Evolutionary conservation across 1,284 basidiomycete genomes (phyloP), one percentile per base, ranked within the genome.

Genomic region (Cryptococcus neoformans): DNA sequence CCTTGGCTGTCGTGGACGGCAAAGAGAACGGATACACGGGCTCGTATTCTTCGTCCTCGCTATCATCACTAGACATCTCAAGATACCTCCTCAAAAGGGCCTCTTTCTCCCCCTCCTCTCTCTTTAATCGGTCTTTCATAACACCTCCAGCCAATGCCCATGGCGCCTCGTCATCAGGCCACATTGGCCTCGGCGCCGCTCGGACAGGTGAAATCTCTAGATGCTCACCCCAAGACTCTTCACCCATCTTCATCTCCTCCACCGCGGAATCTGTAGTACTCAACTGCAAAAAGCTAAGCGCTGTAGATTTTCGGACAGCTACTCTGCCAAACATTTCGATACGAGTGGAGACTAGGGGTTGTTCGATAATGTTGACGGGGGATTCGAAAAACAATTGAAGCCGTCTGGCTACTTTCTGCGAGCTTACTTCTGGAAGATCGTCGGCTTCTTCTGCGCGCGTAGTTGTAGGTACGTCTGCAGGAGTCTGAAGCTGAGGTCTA

Each of bases 271-370:
- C 55, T 40, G 72, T 66, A 17, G 16, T 34, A 14, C 34, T 36
- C 44, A 72, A 53, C 4, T 66, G 69, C 9, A 74, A 55, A 44
- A 73, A 76, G n/a, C 64, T 69, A 28, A 70, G 59, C 6, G 73
- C 73, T 7, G 63, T 60, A 47, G 64, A 66, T 48, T 73, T 73
- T 21, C 71, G 61, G 12, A 76, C 66, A 1, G 74, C 74, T 4
- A 76, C 70, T 21, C 74, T 62, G n/a, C 68, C 67, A 35, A 70
- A 65, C 59, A 63, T 57, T 41, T 72, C 68, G 42, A 76, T 66
- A 4, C 69, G 63, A 21, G 71, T 73, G 38, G 67, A 70, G 44
- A 72, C 63, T 65, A 76, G 67, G 0, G 69, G 67, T 48, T 72
- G 66, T 14, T 63, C 60, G 6, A 56, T 53, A 17, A 56, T 53